Percentiles rank a stretch among this genome's conserved stretches.
Evolutionary conservation across 768 basidiomycete species (phyloP).

Genomic region (Chlorophyllum brunneum): DNA sequence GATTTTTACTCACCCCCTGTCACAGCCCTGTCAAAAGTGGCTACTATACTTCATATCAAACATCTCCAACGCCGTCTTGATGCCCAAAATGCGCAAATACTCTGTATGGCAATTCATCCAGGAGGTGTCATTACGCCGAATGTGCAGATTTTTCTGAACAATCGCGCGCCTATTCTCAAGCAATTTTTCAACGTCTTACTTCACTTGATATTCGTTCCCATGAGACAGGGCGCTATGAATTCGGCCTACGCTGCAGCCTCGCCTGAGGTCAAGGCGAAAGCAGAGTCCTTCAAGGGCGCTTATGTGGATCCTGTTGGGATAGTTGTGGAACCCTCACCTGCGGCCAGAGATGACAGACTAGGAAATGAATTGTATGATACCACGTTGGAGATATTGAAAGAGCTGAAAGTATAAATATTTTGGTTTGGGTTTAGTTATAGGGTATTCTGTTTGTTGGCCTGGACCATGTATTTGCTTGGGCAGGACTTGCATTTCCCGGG

Average conservation of each 20-base stretch:
- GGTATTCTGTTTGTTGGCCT: no score
- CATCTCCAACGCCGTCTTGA: slow-evolving; percentile 47
- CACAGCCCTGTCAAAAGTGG: slow-evolving; percentile 48
- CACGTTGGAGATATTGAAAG: slow-evolving; percentile 29
- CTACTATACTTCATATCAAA: slow-evolving; percentile 43
- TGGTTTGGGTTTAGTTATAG: background rate
- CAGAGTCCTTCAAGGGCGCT: slow-evolving; percentile 30
- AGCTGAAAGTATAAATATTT: slow-evolving; percentile 16
- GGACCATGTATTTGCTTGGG: no score
- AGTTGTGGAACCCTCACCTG: slow-evolving; percentile 23
- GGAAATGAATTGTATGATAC: slow-evolving; percentile 37
- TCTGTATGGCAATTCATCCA: slow-evolving; percentile 37
- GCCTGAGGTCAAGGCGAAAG: slow-evolving; percentile 25
- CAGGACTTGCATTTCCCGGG: no score
- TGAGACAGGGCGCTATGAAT: slow-evolving; percentile 31
- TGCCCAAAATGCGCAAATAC: slow-evolving; percentile 28
- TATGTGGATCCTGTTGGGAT: slow-evolving; percentile 33
- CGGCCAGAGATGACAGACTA: slow-evolving; percentile 27
- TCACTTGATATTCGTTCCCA: slow-evolving; percentile 14
- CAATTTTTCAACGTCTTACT: slow-evolving; percentile 13
- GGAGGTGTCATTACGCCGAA: slow-evolving; percentile 32
- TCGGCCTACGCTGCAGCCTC: slow-evolving; percentile 38
- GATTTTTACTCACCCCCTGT: no score
- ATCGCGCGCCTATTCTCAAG: slow-evolving; percentile 7
- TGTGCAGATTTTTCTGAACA: slow-evolving; percentile 11